phyloP scores from a whole-genome alignment of 352 stramenopile species.

The Detonula confervacea region DNA sequence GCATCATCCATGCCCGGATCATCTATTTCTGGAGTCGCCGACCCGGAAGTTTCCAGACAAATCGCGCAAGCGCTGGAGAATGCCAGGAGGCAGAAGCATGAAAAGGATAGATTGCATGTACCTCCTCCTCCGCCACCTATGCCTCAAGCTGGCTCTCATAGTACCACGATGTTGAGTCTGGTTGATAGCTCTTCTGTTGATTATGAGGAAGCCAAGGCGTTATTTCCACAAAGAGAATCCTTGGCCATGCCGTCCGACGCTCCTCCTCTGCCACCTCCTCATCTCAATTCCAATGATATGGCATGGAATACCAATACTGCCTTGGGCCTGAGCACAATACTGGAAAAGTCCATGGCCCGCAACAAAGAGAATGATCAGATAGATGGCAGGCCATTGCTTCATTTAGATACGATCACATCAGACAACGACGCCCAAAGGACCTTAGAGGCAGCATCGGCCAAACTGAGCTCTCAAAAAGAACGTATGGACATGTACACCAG shows the following conservation, averaged over 20 bases:
- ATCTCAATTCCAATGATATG: conserved; percentile 1
- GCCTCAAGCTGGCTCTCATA: too few relatives aligned
- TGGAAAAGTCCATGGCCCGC: conserved; percentile 31
- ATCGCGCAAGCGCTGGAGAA: not conserved
- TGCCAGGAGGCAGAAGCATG: not conserved
- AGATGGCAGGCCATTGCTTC: conserved; percentile 34
- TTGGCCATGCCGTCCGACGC: conserved; percentile 1
- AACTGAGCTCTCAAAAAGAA: conserved; percentile 42
- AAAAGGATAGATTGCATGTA: not conserved
- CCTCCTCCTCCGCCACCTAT: too few relatives aligned
- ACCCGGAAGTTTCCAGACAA: not conserved
- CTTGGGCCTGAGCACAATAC: conserved; percentile 10
- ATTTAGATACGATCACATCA: conserved; percentile 27
- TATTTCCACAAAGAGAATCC: conserved; percentile 31
- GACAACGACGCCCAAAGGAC: too few relatives aligned
- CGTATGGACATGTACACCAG: conserved; percentile 52
- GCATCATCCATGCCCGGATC: not conserved
- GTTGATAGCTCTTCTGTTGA: too few relatives aligned
- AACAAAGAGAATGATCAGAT: conserved; percentile 8
- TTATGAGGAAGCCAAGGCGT: conserved; percentile 5
- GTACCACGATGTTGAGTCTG: too few relatives aligned
- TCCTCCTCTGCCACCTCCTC: not conserved
- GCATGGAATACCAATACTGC: conserved; percentile 35
- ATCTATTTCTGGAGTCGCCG: not conserved
- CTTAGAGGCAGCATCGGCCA: too few relatives aligned